Evolutionary conservation across 495 filamentous ascomycete species (phyloP), one percentile per base, ranked within the genome.

Genomic region (Halenospora varia): DNA sequence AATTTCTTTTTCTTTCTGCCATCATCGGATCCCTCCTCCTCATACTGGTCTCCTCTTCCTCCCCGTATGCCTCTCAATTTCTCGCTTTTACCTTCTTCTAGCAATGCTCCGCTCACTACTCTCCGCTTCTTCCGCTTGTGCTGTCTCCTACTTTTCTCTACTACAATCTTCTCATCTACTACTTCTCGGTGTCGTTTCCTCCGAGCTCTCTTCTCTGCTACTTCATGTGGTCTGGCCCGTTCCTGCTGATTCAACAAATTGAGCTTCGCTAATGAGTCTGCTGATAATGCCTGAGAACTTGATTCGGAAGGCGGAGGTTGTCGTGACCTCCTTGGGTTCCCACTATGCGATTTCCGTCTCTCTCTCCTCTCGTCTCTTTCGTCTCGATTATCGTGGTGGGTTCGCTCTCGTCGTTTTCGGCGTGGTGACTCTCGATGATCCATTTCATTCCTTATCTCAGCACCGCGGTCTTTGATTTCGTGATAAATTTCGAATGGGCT

Each of bases 91-190:
- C 87, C 88, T 68, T 90, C 86, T 64, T 91, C 88, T 57, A 87
- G 61, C 52, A 85, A 71, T 0, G 85, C 79, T 15, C 88, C 88
- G 48, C 87, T 90, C 4, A 88, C 83, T 19, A 88, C 74, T 57
- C 85, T 72, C 26, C 82, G 73, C 48, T 77, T 78, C 55, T 75
- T 73, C 29, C 72, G 70, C 40, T 75, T 69, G 19, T 68, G 55
- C 47, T 68, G 23, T 53, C 50, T 61, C 25, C 55, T 62, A 53
- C 45, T 48, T 57, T 54, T 49, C 59, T 61, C 55, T 55, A 54
- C 62, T 45, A 68, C 52, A 45, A 61, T 39, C 25, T 59, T 69
- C 67, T 67, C 63, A 56, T 66, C 60, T 56, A 55, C 59, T 44
- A 56, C 61, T 47, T 56, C 71, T 64, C 48, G 61, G 68, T 50